Evolutionary conservation across 1,284 basidiomycete genomes (phyloP).

Genomic region (Malassezia japonica): DNA sequence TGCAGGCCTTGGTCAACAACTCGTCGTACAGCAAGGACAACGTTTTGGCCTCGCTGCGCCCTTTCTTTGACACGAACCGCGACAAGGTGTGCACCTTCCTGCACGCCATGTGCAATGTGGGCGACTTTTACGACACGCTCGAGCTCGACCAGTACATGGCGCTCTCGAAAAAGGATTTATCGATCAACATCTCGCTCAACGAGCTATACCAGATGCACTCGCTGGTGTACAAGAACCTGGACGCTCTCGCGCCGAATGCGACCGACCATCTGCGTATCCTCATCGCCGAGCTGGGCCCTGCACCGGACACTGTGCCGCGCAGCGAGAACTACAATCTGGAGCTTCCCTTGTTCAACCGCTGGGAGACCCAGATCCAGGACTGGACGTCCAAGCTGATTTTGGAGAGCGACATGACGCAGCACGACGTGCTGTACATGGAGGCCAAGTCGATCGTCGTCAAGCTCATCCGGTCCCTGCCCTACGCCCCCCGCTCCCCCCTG

Average conservation of each 20-base stretch:
- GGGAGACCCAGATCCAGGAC: conserved; percentile 98
- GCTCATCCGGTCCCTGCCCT: conserved; percentile 85
- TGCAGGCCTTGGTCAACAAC: conserved; percentile 98
- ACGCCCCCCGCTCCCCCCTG: conserved; percentile 74
- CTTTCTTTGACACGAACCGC: conserved; percentile 97
- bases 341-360: conserved; percentile 83
- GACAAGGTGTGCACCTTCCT: conserved; percentile 91
- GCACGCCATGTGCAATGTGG: conserved; percentile 92
- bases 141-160: conserved; percentile 99
- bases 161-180: conserved; percentile 92
- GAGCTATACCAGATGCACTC: conserved; percentile 98
- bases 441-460: conserved; percentile 99
- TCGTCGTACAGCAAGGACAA: conserved; percentile 94
- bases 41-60: conserved; percentile 96
- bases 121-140: conserved; percentile 96
- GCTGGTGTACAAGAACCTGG: conserved; percentile 84
- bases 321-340: conserved; percentile 95
- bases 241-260: conserved; percentile 87
- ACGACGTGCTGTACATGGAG: conserved; percentile 99
- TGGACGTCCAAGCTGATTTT: conserved; percentile 87
- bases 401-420: conserved; percentile 84
- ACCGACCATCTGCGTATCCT: conserved; percentile 93
- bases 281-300: conserved; percentile 84
- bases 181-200: conserved; percentile 98
- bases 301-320: conserved; percentile 85